Evolutionary conservation across 2,329 filamentous ascomycete species (phyloP).

Genomic region (Tolypocladium ovalisporum): DNA sequence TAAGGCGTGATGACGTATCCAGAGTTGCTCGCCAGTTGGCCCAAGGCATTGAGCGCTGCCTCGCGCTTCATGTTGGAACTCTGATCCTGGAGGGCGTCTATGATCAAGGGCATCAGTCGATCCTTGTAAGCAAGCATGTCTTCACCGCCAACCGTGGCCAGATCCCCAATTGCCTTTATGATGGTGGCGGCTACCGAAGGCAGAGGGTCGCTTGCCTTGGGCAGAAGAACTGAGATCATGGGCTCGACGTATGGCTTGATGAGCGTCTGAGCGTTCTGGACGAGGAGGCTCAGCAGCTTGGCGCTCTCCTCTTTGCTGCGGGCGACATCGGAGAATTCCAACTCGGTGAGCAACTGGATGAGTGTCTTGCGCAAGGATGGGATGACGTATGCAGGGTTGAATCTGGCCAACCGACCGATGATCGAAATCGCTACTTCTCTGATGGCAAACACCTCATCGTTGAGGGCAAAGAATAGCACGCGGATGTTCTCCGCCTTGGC

Average conservation of each 20-base stretch:
- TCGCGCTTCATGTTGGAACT: constrained; percentile 84
- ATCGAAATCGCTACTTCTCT: constrained; percentile 93
- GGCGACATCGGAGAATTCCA: constrained; percentile 90
- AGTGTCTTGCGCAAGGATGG: constrained; percentile 89
- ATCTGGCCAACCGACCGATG: constrained; percentile 80
- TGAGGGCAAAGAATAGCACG: constrained; percentile 87
- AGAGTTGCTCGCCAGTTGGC: constrained; percentile 87
- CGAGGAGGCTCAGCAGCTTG: constrained; percentile 81
- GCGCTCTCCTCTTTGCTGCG: constrained; percentile 95
- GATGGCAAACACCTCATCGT: constrained; percentile 88
- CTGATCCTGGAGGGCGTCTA: constrained; percentile 88
- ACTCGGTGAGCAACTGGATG: constrained; percentile 89
- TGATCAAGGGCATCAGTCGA: constrained; percentile 86
- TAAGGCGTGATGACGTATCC: constrained; percentile 98
- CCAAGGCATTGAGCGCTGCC: constrained; percentile 79
- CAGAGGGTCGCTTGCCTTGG: constrained; percentile 78
- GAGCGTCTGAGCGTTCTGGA: constrained; percentile 82
- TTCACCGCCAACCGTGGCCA: constrained; percentile 86
- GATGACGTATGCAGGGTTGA: constrained; percentile 96
- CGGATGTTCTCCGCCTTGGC: constrained; percentile 96
- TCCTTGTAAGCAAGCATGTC: constrained; percentile 91
- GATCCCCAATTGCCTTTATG: constrained; percentile 87
- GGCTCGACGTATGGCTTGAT: constrained; percentile 96
- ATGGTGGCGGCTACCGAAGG: constrained; percentile 88
- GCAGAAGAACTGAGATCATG: constrained; percentile 88